Base-by-base conservation (phyloP, 345 rosid genomes). In the Toxicodendron radicans region DNA sequence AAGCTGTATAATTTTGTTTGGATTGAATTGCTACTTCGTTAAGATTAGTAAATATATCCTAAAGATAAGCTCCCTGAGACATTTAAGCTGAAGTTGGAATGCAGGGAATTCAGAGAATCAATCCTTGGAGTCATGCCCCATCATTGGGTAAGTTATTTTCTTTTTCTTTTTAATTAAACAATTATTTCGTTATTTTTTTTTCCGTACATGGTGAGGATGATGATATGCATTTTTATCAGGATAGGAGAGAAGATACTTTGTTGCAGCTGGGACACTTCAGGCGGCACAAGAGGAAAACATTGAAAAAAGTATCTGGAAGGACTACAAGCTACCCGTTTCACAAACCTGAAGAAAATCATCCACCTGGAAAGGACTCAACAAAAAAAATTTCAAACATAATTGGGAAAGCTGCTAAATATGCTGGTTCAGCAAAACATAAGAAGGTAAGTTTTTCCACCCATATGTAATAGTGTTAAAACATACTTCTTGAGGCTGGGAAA, bases 91-190 rank as follows among this genome's bases (percentile, higher is more conserved):
- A 78, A 95, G 98, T 84, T 87, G 79, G 97, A 91, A 77, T 95
- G 99, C 92, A 90, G 98, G 91, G 93, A 93, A 73, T 93, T 91
- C 74, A 87, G 99, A 83, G 98, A 95, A 88, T 93, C 99, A 75
- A 79, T 96, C 78, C 89, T 96, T 78, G 91, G 89, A 74, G 93
- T 88, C 73, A 84, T 93, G 97, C 99, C 98, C 0, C 99, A 96
- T 87, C 95, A 88, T 66, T 93, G 98, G 99, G 98, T 96, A 81
- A 84, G 85, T 75, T n/a, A 49, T 27, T 63, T 77, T 54, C 68
- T 74, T 73, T 48, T 27, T 54, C 43, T n/a, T 53, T 58, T 52
- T 5, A 23, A 21, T 2, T 14, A 70, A 52, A 45, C 16, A 18
- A 30, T 66, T 38, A 9, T 38, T 38, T 38, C 43, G 6, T 0